Percentiles rank a stretch among this genome's conserved stretches.
phyloP scores from a whole-genome alignment of 805 yeast genomes.

The Pichia gijzeniarum region DNA sequence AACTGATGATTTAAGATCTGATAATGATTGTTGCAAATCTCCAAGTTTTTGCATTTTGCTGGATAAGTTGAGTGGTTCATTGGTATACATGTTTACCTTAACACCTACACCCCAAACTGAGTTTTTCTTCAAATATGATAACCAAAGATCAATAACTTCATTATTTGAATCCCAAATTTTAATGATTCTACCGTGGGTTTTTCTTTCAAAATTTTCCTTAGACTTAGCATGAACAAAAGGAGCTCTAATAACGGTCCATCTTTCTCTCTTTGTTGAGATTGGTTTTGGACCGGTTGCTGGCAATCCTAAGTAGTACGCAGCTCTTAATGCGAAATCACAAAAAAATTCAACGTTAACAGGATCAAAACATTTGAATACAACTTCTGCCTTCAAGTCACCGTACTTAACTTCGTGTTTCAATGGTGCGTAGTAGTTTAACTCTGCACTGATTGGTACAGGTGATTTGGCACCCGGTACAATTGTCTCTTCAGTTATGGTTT shows the following conservation, averaged over 20 bases:
- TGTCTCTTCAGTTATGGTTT: slow-evolving; percentile 30
- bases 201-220: slow-evolving; percentile 89
- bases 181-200: slow-evolving; percentile 69
- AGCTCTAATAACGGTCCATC: slow-evolving; percentile 90
- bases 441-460: slow-evolving; percentile 82
- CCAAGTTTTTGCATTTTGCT: slow-evolving; percentile 33
- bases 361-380: slow-evolving; percentile 68
- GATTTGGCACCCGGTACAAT: slow-evolving; percentile 32
- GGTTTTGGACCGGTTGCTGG: slow-evolving; percentile 75
- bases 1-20: slow-evolving; percentile 21
- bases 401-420: slow-evolving; percentile 57
- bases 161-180: slow-evolving; percentile 80
- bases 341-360: slow-evolving; percentile 65
- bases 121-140: slow-evolving; percentile 72
- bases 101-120: slow-evolving; percentile 78
- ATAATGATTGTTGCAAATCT: slow-evolving; percentile 16
- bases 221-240: slow-evolving; percentile 94
- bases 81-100: slow-evolving; percentile 58
- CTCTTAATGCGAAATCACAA: slow-evolving; percentile 81
- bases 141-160: slow-evolving; percentile 75
- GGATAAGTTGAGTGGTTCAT: slow-evolving; percentile 42
- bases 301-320: slow-evolving; percentile 83
- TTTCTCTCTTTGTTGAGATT: slow-evolving; percentile 63
- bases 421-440: slow-evolving; percentile 77
- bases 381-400: slow-evolving; percentile 73